Conservation (phyloP, 352 stramenopile species). For the Peronosclerospora sorghi region DNA sequence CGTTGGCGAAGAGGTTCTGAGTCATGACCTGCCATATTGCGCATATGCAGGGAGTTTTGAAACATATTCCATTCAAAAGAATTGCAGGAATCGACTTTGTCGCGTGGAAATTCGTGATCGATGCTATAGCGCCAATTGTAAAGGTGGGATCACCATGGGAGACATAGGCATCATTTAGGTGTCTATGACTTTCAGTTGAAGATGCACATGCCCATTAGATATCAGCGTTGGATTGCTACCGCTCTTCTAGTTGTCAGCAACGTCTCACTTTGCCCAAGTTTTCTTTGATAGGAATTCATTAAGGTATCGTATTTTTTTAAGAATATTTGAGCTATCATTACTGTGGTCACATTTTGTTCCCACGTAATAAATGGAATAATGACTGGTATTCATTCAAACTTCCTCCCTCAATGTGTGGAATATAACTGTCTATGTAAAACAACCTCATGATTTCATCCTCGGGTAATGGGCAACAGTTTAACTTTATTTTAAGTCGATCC, state of each 20-base stretch:
- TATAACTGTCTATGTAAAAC: conserved; percentile 39
- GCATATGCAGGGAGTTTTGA: conserved; percentile 71
- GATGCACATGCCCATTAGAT: conserved; percentile 38
- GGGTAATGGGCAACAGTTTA: conserved; percentile 6
- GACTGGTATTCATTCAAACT: conserved; percentile 28
- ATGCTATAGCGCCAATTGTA: conserved; percentile 12
- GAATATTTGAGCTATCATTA: not conserved
- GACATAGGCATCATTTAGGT: conserved; percentile 3
- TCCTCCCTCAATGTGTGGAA: conserved; percentile 25
- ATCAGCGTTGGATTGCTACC: conserved; percentile 10
- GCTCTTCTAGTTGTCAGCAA: conserved; percentile 4
- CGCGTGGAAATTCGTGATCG: not conserved
- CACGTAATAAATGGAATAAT: conserved; percentile 5
- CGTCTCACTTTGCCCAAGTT: too few species aligned
- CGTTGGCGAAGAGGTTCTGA: conserved; percentile 41
- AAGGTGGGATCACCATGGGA: conserved; percentile 9
- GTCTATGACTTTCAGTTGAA: conserved; percentile 62
- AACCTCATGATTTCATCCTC: conserved; percentile 26
- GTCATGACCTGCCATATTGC: conserved; percentile 25
- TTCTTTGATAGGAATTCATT: too few species aligned
- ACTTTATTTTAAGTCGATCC: conserved; percentile 4
- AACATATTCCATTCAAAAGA: conserved; percentile 58
- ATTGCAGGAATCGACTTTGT: conserved; percentile 23
- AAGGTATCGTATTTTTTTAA: not conserved
- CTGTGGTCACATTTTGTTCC: too few species aligned